A percentile compares a stretch with the other conserved stretches of the same genome.
These are phyloP conservation scores for Xylariaceae sp. DNA, from an alignment of 2,329 filamentous ascomycete species.

Conservation along the genomic window DNA sequence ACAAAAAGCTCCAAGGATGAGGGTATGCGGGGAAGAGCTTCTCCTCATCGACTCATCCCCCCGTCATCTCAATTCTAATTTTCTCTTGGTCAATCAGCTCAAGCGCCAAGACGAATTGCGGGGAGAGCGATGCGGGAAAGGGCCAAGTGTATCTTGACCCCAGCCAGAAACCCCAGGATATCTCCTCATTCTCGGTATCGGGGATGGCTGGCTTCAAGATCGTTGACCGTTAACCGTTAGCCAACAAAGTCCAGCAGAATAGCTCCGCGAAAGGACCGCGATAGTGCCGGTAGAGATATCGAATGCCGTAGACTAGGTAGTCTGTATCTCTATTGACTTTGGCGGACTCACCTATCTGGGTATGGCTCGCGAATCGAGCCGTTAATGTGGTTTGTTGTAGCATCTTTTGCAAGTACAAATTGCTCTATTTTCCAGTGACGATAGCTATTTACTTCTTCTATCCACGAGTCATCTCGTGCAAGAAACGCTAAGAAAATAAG, in stretches of 20 bases:
- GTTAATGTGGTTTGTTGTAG: too few relatives aligned
- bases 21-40: slow-evolving; percentile 26
- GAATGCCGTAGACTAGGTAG: background rate
- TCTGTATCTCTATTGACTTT: background rate
- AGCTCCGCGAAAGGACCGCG: slow-evolving; percentile 23
- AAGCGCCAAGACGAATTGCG: background rate
- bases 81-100: slow-evolving; percentile 4
- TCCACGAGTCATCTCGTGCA: too few relatives aligned
- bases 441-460: too few relatives aligned
- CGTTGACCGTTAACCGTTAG: background rate
- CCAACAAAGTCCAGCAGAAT: slow-evolving; percentile 6
- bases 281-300: slow-evolving; percentile 27
- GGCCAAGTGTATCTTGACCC: slow-evolving; percentile 3
- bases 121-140: slow-evolving; percentile 1
- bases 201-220: slow-evolving; percentile 5
- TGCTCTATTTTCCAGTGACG: too few relatives aligned
- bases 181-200: slow-evolving; percentile 22
- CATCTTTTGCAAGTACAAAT: too few relatives aligned
- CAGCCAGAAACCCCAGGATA: slow-evolving; percentile 11
- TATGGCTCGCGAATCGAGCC: too few relatives aligned
- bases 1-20: background rate
- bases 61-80: slow-evolving; percentile 18
- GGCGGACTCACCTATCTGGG: too few relatives aligned
- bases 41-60: slow-evolving; percentile 21
- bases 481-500: too few relatives aligned